Evolutionary conservation across 371 early-diverging fungal species (phyloP), one percentile per base, ranked within the genome.

Genomic region (Mucor irregularis): DNA sequence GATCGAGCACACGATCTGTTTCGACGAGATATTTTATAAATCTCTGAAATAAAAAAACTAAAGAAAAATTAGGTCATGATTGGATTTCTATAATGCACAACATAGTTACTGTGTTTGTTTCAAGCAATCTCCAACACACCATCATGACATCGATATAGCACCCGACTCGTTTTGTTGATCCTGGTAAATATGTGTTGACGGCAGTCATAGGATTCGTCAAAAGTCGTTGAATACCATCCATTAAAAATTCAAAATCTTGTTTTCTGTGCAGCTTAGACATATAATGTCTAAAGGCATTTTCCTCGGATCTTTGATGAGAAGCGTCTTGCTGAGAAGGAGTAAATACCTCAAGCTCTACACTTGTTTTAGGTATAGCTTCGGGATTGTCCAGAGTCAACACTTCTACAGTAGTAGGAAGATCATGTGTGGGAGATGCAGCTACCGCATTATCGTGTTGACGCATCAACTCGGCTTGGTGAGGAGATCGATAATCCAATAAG

Each of bases 121-220:
- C 91, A 40, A 92, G 51, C 9, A 91, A 64, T 62, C 84, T 80
- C 95, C 95, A 95, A 46, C 91, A 87, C 17, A 94, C 68, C 86
- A 92, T 90, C 61, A 92, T 68, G 5, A 88, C 85, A 62, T 94
- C 93, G 11, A 82, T 69, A 37, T 82, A 76, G n/a, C 88, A 77
- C 11, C 72, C 75, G 4, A 88, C 82, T 28, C 81, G 82, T 51
- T 91, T 90, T 16, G 85, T 88, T 2, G 91, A 87, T 6, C 90
- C 88, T 19, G 93, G 93, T 3, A 92, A 71, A 62, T 89, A 90
- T 0, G 90, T 86, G 45, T 85, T 89, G 22, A 76, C 83, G 6
- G 92, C 87, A 24, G 88, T 87, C 73, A 95, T 80, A 1, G 92
- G 89, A 53, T 90, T 91, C 37, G 81, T 85, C 35, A 95, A 56